Evolutionary conservation across 805 yeast genomes (phyloP), one percentile per base, ranked within the genome.

Genomic region (Jamesozyma jinghongensis): DNA sequence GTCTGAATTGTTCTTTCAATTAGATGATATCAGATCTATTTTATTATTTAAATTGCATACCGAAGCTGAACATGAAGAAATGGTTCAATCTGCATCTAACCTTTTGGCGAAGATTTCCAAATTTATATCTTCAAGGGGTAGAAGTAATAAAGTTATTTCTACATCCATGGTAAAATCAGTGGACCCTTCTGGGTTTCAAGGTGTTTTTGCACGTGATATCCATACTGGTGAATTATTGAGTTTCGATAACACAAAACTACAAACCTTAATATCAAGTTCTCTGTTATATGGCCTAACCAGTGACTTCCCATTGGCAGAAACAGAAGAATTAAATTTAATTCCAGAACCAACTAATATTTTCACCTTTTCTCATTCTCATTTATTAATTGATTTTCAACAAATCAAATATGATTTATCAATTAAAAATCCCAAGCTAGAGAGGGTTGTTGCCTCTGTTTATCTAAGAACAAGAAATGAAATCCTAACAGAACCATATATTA

Each of bases 401-500:
- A 85, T 83, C 30, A 63, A 68, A 16, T 74, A 76, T 26, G 76
- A 76, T 35, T 70, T 84, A 2, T 70, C 82, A 0, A 66, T 67
- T 19, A 65, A 75, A 48, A 70, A 73, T 42, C 87, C 87, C 19
- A 73, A 75, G 40, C 85, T 83, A 2, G 79, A 76, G 49, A 72
- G 72, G 6, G 73, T 81, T 73, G 76, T 76, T 36, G 88, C 87
- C 3, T 77, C 79, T 51, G 67, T 85, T 63, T 81, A 79, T 56
- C 62, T 86, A 51, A 67, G 94, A 55, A 80, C 77, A 45, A 68
- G 74, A 22, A 71, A 71, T 39, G 74, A 69, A 53, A 68, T 83
- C 49, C 65, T 86, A 40, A 81, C 95, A 0, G 95, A 86, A 62
- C 81, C 94, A 0, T 85, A 82, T 63, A 76, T 82, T 4, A 76